phyloP scores from a whole-genome alignment of 2,329 filamentous ascomycete species.

The Botryosphaeria dothidea region DNA sequence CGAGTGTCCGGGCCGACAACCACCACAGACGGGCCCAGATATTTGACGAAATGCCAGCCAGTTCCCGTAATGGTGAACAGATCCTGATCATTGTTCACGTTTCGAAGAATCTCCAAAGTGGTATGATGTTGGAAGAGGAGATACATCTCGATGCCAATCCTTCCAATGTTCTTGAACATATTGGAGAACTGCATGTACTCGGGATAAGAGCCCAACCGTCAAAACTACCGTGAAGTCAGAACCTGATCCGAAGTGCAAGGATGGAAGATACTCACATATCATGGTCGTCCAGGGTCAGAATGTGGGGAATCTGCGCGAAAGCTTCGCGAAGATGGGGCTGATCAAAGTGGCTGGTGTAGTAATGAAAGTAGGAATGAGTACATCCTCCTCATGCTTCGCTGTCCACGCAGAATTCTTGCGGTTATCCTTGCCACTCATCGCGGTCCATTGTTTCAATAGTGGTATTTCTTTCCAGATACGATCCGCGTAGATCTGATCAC shows the following conservation, averaged over 20 bases:
- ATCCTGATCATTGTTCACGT: slow-evolving; percentile 83
- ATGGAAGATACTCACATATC: slow-evolving; percentile 61
- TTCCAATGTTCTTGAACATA: slow-evolving; percentile 97
- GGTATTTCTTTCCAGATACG: slow-evolving; percentile 95
- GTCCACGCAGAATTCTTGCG: slow-evolving; percentile 91
- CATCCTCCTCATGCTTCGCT: slow-evolving; percentile 91
- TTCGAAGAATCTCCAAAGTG: slow-evolving; percentile 87
- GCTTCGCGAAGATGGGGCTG: slow-evolving; percentile 92
- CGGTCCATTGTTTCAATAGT: slow-evolving; percentile 90
- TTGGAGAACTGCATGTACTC: slow-evolving; percentile 98
- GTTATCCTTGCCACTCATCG: slow-evolving; percentile 89
- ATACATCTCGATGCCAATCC: slow-evolving; percentile 96
- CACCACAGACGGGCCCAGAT: slow-evolving; percentile 85
- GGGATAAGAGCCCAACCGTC: slow-evolving; percentile 95
- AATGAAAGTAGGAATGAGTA: slow-evolving; percentile 95
- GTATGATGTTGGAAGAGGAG: slow-evolving; percentile 98
- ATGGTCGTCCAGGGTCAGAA: slow-evolving; percentile 92
- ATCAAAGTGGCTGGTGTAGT: slow-evolving; percentile 97
- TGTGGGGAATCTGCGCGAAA: slow-evolving; percentile 94
- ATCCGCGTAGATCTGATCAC: slow-evolving; percentile 94
- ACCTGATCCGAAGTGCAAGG: slow-evolving; percentile 21
- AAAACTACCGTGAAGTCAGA: slow-evolving; percentile 64
- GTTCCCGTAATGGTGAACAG: slow-evolving; percentile 96
- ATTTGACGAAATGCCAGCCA: slow-evolving; percentile 99
- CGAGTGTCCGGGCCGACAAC: slow-evolving; percentile 89